Evolutionary conservation across 169 alveolate species (phyloP).

Genomic region (Cryptosporidium meleagridis): DNA sequence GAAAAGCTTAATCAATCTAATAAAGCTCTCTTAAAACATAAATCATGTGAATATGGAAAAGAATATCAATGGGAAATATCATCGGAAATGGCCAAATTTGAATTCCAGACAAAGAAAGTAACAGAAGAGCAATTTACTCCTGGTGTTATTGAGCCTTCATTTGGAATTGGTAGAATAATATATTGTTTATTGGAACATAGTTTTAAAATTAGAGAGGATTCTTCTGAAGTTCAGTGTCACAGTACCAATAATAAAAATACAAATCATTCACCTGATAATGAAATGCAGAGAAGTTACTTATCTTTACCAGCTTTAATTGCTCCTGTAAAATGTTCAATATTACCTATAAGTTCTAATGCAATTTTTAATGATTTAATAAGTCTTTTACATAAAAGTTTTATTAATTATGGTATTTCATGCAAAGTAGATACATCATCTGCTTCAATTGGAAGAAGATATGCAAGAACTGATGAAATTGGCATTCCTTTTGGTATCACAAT

Average conservation of each 20-base stretch:
- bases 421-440: constrained; percentile 93
- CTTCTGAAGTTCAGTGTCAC: constrained; percentile 2
- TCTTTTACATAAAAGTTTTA: constrained; percentile 70
- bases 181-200: constrained; percentile 96
- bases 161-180: constrained; percentile 96
- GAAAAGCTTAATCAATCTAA: constrained; percentile 71
- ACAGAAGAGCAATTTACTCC: constrained; percentile 94
- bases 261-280: constrained; percentile 13
- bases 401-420: constrained; percentile 87
- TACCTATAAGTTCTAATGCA: constrained; percentile 91
- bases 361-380: constrained; percentile 81
- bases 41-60: constrained; percentile 1
- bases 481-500: constrained; percentile 97
- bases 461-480: constrained; percentile 98
- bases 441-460: constrained; percentile 95
- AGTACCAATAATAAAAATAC: background rate
- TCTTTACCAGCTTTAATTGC: constrained; percentile 94
- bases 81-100: constrained; percentile 87
- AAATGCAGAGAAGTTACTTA: constrained; percentile 89
- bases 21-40: background rate
- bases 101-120: constrained; percentile 87
- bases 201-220: constrained; percentile 88
- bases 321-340: constrained; percentile 94
- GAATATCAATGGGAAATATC: constrained; percentile 74
- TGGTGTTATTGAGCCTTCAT: constrained; percentile 97